phyloP scores from a whole-genome alignment of 2,329 filamentous ascomycete species.

The Fusarium neocosmosporiellum region DNA sequence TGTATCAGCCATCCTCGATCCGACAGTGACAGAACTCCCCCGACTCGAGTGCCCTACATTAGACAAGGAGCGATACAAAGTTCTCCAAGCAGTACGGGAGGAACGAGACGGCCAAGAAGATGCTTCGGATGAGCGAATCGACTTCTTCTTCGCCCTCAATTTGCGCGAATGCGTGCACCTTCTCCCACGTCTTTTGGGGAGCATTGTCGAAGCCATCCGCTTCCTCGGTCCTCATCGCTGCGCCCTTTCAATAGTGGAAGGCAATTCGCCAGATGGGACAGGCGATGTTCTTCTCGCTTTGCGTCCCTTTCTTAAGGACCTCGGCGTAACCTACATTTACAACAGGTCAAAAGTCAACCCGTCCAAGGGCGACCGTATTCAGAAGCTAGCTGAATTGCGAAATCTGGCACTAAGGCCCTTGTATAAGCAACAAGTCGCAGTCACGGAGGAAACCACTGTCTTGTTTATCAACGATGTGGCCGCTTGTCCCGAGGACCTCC shows the following conservation, averaged over 20 bases:
- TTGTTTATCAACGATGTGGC: constrained; percentile 67
- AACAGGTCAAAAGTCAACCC: constrained; percentile 57
- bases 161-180: constrained; percentile 57
- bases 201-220: constrained; percentile 60
- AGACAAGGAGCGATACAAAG: constrained; percentile 34
- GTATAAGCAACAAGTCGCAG: constrained; percentile 39
- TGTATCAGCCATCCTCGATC: constrained; percentile 45
- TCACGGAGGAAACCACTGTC: constrained; percentile 54
- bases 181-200: constrained; percentile 63
- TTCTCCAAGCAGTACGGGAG: constrained; percentile 29
- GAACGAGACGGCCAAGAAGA: not conserved
- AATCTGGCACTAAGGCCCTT: constrained; percentile 64
- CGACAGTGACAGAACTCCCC: constrained; percentile 32
- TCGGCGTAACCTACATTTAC: constrained; percentile 57
- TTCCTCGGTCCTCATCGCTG: constrained; percentile 64
- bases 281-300: constrained; percentile 60
- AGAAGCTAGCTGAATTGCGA: constrained; percentile 60
- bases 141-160: constrained; percentile 66
- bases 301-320: constrained; percentile 49
- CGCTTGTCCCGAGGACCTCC: constrained; percentile 64
- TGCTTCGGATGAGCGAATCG: constrained; percentile 5
- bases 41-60: constrained; percentile 46
- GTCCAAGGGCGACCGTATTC: constrained; percentile 55
- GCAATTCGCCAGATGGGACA: constrained; percentile 66
- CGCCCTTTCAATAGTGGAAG: constrained; percentile 66